Percentiles rank a stretch among this genome's conserved stretches.
These are phyloP conservation scores for Hypoxylon sp. DNA, from an alignment of 2,329 filamentous ascomycete species.

Conservation along the genomic window DNA sequence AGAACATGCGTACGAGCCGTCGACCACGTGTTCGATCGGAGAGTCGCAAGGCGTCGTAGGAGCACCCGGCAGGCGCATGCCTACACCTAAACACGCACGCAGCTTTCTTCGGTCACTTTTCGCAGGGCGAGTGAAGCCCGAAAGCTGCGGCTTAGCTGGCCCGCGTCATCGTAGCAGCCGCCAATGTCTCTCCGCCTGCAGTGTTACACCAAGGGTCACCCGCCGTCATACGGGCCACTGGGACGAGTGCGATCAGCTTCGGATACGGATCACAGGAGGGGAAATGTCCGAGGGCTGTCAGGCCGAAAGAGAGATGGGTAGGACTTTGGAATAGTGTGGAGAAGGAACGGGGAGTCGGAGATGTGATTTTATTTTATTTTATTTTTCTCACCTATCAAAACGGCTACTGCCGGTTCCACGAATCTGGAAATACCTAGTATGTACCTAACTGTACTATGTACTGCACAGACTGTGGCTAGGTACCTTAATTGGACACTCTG, in stretches of 20 bases:
- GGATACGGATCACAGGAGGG: too few species aligned
- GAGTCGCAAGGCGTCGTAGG: too few species aligned
- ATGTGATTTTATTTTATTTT: constrained; percentile 1
- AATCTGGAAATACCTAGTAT: constrained; percentile 4
- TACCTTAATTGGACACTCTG: too few species aligned
- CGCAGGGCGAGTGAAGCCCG: background rate
- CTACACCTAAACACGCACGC: too few species aligned
- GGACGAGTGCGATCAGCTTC: background rate
- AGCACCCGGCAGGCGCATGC: too few species aligned
- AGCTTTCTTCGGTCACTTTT: too few species aligned
- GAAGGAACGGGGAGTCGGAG: background rate
- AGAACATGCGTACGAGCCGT: too few species aligned
- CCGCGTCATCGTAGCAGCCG: background rate
- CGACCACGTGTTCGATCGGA: too few species aligned
- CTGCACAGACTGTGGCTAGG: too few species aligned
- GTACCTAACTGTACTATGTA: background rate
- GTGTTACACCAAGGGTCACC: background rate
- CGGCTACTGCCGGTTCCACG: constrained; percentile 31
- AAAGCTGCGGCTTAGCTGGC: background rate
- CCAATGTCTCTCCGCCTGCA: background rate
- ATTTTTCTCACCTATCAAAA: background rate
- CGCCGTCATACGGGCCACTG: background rate
- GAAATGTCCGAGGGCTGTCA: too few species aligned
- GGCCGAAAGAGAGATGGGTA: too few species aligned
- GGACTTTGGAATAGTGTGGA: background rate